Evolutionary conservation across 768 basidiomycete species (phyloP), one percentile per base, ranked within the genome.

Genomic region (Russula emetica): DNA sequence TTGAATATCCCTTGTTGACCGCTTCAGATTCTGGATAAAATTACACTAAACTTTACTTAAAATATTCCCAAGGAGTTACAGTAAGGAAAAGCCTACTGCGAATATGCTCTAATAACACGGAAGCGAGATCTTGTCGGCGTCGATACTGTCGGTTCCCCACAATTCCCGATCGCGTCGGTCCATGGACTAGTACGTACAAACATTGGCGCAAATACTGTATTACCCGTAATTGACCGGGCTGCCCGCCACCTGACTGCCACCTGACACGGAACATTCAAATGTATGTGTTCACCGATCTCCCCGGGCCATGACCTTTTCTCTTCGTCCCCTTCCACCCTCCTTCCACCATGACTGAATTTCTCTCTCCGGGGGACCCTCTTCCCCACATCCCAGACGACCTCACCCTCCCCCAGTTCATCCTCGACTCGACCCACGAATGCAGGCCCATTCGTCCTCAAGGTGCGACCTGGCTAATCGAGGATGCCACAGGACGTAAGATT

Each of bases 401-500:
- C 30, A 69, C 71, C 36, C 63, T 72, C 6, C 16, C 44, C 8
- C 71, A 72, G 55, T 72, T 72, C 58, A 45, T 72, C 10, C 51
- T 70, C 22, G 69, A 70, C 59, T 57, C 59, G 14, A 45, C 68
- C 26, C 71, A 71, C 55, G 60, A 59, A 24, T 49, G 49, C 42
- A 57, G 59, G 28, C 70, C 68, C 18, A n/a, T 49, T 22, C 58
- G 62, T 32, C 55, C 34, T 30, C 44, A 49, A 24, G 55, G 56
- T 30, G 61, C 60, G 18, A 74, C 80, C 0, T 80, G 78, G 76
- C 63, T 81, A 47, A 73, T 81, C 32, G 80, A 81, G 40, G 76
- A 79, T 55, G 69, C 67, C 16, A 78, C 76, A 3, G 78, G 78
- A 16, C 70, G 72, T 26, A 62, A 68, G n/a, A 56, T 75, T 20